Conservation (phyloP, 495 filamentous ascomycete genomes). For the Letharia lupina region DNA sequence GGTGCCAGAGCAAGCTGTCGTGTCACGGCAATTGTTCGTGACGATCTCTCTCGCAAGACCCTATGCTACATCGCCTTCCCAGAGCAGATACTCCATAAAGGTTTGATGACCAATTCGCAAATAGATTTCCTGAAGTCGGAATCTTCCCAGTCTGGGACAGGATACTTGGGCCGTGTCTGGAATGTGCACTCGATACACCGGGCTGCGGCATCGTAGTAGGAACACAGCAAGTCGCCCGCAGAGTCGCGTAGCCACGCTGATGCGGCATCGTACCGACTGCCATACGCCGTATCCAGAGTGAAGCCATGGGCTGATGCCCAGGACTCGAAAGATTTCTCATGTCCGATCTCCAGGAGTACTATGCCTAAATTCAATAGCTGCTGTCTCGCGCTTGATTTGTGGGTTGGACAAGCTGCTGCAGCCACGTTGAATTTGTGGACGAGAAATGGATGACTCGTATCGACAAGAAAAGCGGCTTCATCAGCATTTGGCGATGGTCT, state of each 20-base stretch:
- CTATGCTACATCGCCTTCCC: too few relatives aligned
- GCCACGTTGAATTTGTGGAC: not conserved
- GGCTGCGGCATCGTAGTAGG: conserved; percentile 1
- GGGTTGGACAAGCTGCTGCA: not conserved
- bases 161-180: not conserved
- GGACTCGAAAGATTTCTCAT: conserved; percentile 6
- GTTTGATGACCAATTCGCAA: conserved; percentile 12
- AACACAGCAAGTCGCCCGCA: not conserved
- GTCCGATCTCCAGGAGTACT: conserved; percentile 14
- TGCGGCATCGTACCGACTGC: conserved; percentile 11
- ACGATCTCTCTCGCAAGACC: too few relatives aligned
- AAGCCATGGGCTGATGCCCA: not conserved
- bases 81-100: conserved; percentile 10
- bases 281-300: conserved; percentile 1
- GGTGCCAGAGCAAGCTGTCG: too few relatives aligned
- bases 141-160: conserved; percentile 10
- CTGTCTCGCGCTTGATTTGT: not conserved
- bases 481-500: not conserved
- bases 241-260: conserved; percentile 6
- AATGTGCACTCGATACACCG: conserved; percentile 14
- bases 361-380: conserved; percentile 11
- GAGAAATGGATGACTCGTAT: conserved; percentile 8
- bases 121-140: conserved; percentile 6
- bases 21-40: too few relatives aligned
- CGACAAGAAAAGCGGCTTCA: not conserved